Percentiles rank a stretch among this genome's conserved stretches.
These are phyloP conservation scores for Fusarium guadeloupense DNA, from an alignment of 2,329 filamentous ascomycete genomes.

Conservation along the genomic window DNA sequence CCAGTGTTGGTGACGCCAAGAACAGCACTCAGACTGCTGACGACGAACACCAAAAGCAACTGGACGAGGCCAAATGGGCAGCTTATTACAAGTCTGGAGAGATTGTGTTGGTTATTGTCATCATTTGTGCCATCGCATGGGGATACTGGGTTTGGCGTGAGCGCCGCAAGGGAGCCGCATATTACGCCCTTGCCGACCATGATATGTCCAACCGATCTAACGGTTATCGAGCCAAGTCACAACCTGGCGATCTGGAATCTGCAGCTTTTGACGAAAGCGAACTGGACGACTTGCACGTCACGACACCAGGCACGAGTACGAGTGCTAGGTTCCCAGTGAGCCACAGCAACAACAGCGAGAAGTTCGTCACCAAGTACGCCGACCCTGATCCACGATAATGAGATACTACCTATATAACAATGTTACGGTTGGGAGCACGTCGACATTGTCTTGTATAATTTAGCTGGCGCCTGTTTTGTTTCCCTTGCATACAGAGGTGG, in stretches of 20 bases:
- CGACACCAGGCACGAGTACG: constrained; percentile 55
- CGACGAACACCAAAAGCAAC: constrained; percentile 65
- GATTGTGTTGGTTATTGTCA: constrained; percentile 82
- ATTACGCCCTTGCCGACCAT: constrained; percentile 59
- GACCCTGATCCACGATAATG: constrained; percentile 6
- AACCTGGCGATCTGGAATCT: constrained; percentile 66
- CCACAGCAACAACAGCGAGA: constrained; percentile 55
- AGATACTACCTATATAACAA: neutral
- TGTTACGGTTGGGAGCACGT: neutral
- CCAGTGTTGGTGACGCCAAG: constrained; percentile 76
- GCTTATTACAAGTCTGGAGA: constrained; percentile 91
- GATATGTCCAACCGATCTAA: constrained; percentile 53
- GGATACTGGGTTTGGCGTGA: constrained; percentile 76
- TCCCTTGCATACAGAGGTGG: constrained; percentile 26
- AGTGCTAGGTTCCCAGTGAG: constrained; percentile 66
- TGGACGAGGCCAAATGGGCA: constrained; percentile 87
- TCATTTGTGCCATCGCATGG: constrained; percentile 77
- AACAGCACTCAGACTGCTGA: constrained; percentile 66
- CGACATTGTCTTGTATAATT: constrained; percentile 3
- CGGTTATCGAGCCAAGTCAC: constrained; percentile 58
- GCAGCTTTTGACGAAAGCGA: constrained; percentile 73
- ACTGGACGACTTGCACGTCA: constrained; percentile 67
- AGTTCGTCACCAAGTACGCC: constrained; percentile 47
- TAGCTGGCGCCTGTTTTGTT: constrained; percentile 26
- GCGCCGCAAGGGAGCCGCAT: constrained; percentile 64